phyloP scores from a whole-genome alignment of 805 yeast genomes.

The Yarrowia sp. region DNA sequence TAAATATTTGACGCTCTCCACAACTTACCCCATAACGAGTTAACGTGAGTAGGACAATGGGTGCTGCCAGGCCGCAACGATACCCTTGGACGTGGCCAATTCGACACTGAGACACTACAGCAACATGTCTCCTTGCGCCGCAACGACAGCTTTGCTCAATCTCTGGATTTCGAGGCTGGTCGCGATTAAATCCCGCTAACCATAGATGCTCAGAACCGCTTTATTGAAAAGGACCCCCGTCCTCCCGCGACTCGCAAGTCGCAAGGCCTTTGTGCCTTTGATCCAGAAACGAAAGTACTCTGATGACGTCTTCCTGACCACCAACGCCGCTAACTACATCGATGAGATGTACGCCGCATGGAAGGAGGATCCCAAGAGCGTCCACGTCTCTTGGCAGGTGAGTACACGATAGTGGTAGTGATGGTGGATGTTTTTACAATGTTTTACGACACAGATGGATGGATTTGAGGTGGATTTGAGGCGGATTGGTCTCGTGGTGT shows the following conservation, averaged over 20 bases:
- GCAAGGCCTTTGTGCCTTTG: constrained; percentile 25
- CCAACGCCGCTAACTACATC: constrained; percentile 84
- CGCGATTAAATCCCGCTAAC: constrained; percentile 22
- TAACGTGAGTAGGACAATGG: constrained; percentile 23
- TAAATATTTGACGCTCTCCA: constrained; percentile 26
- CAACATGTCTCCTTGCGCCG: neutral
- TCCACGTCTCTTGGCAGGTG: constrained; percentile 88
- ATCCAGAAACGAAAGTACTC: constrained; percentile 30
- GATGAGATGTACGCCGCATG: constrained; percentile 98
- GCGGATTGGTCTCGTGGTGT: too few relatives aligned
- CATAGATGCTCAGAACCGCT: constrained; percentile 25
- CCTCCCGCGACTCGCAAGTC: constrained; percentile 24
- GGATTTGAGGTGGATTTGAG: too few relatives aligned
- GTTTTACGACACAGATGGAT: too few relatives aligned
- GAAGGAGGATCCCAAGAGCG: constrained; percentile 84
- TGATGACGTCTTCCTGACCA: constrained; percentile 73
- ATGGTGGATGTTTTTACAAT: neutral
- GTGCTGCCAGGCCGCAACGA: neutral
- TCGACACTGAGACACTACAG: neutral
- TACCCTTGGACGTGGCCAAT: neutral
- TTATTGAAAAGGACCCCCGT: constrained; percentile 26
- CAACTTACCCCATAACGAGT: constrained; percentile 25
- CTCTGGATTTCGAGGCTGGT: neutral
- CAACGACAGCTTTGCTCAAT: neutral
- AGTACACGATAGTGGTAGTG: neutral